Base-by-base conservation (phyloP, 768 basidiomycete genomes). In the Leucocoprinus leucothites region DNA sequence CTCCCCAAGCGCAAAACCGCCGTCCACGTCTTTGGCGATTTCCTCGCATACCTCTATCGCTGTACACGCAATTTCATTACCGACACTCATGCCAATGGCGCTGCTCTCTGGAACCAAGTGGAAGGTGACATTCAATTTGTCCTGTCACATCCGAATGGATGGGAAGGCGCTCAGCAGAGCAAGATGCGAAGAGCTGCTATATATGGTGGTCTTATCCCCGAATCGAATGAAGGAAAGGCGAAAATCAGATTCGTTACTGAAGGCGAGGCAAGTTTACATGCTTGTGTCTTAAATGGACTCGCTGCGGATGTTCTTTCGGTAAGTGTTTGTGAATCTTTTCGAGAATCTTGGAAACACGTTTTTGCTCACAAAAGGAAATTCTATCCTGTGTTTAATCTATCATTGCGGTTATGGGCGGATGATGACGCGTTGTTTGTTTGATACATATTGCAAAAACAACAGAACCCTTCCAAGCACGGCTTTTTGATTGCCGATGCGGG, bases 401-500 rank as follows among this genome's bases (percentile, higher is more conserved):
- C 6, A 36, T 31, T 49, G 22, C 38, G 25, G 26, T 25, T 48
- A 14, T 45, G 11, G 21, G 36, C 21, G 11, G 2, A 19, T 53
- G 16, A 22, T 28, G 43, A 18, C 41, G n/a, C 46, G 19, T 34
- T 45, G 9, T 55, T 5, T 34, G 31, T 21, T n/a, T 61, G 25
- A 31, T 47, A 25, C 47, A 35, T 45, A 49, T 48, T 9, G 25
- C 31, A 34, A 6, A 6, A 13, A 34, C 13, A 44, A 14, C 41
- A 89, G 88, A 85, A 84, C 62, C 80, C 86, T 14, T 85, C 87
- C 9, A 86, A 80, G 62, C 82, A 88, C 60, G 89, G 89, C 3
- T 91, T 91, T 69, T 73, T 91, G 21, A 85, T 91, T 21, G 86
- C 86, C 11, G 89, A 91, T 67, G 89, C 89, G 1, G 89, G 89